Percentiles rank a stretch among this genome's conserved stretches.
These are phyloP conservation scores for Xylaria castorea DNA, from an alignment of 495 filamentous ascomycete genomes.

Conservation along the genomic window DNA sequence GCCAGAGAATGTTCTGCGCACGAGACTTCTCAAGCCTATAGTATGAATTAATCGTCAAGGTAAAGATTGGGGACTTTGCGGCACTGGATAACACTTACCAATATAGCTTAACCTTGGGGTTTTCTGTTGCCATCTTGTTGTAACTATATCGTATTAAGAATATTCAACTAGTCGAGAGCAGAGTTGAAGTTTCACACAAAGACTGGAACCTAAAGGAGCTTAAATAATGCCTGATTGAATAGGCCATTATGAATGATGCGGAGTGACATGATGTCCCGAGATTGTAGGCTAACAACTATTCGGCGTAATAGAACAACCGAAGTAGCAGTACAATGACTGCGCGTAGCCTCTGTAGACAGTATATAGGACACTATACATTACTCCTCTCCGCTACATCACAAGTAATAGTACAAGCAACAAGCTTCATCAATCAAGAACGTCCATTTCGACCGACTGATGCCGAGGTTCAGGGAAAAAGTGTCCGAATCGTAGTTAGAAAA, in stretches of 20 bases:
- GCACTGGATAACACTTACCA: slow-evolving; percentile 62
- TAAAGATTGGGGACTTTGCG: neutral
- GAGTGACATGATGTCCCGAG: neutral
- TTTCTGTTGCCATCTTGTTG: slow-evolving; percentile 36
- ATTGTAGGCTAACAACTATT: no score
- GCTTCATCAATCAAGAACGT: no score
- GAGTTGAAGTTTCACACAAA: neutral
- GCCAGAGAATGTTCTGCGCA: slow-evolving; percentile 85
- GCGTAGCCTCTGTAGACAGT: no score
- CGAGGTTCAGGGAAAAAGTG: neutral
- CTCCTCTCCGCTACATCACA: no score
- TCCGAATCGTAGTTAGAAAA: no score
- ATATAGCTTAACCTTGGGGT: slow-evolving; percentile 75
- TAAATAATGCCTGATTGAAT: neutral
- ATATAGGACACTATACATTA: no score
- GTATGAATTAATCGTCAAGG: slow-evolving; percentile 22
- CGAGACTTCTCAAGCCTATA: slow-evolving; percentile 78
- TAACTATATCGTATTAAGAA: neutral
- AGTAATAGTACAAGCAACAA: no score
- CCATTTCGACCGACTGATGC: neutral
- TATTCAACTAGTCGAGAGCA: neutral
- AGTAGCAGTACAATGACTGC: no score
- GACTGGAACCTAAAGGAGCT: neutral
- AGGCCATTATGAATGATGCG: neutral
- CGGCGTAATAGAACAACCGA: no score